Percentiles rank a stretch among this genome's conserved stretches.
Conservation (phyloP, 176 grass and related monocot species). For the Areca catechu region DNA sequence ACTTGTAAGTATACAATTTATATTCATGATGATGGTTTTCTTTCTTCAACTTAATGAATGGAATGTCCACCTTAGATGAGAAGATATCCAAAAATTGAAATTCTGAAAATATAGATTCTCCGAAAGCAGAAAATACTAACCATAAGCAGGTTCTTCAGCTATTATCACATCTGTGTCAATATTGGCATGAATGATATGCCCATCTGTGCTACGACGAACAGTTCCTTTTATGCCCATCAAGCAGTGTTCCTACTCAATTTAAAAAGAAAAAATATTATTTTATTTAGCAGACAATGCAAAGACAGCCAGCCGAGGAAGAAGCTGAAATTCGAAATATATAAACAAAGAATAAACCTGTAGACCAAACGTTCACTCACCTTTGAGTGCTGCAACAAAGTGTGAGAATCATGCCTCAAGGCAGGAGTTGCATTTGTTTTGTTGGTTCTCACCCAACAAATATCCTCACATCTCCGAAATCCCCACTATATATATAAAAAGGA, state of each 20-base stretch:
- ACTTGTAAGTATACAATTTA: too few species aligned
- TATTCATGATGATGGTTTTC: too few species aligned
- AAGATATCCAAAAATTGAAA: too few species aligned
- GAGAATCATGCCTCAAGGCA: slow-evolving; percentile 79
- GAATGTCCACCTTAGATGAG: too few species aligned
- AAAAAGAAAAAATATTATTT: too few species aligned
- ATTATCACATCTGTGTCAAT: slow-evolving; percentile 99
- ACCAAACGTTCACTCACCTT: slow-evolving; percentile 34
- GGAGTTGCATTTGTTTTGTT: slow-evolving; percentile 93
- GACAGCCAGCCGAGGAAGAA: too few species aligned
- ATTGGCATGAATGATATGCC: slow-evolving; percentile 96
- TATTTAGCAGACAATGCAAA: too few species aligned
- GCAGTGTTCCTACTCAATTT: slow-evolving; percentile 73
- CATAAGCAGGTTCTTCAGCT: slow-evolving; percentile 83
- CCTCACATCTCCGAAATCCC: slow-evolving; percentile 96
- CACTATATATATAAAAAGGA: slow-evolving; percentile 43
- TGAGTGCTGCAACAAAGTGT: slow-evolving; percentile 81
- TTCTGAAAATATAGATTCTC: not conserved
- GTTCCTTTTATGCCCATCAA: slow-evolving; percentile 99
- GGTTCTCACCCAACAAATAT: slow-evolving; percentile 95
- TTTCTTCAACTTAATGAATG: too few species aligned
- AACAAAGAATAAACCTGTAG: not conserved
- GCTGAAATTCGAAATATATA: not conserved
- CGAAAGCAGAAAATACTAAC: slow-evolving; percentile 30
- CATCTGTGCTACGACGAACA: slow-evolving; percentile 92